Evolutionary conservation across 169 alveolate genomes (phyloP).

Genomic region (Cardiosporidium cionae): DNA sequence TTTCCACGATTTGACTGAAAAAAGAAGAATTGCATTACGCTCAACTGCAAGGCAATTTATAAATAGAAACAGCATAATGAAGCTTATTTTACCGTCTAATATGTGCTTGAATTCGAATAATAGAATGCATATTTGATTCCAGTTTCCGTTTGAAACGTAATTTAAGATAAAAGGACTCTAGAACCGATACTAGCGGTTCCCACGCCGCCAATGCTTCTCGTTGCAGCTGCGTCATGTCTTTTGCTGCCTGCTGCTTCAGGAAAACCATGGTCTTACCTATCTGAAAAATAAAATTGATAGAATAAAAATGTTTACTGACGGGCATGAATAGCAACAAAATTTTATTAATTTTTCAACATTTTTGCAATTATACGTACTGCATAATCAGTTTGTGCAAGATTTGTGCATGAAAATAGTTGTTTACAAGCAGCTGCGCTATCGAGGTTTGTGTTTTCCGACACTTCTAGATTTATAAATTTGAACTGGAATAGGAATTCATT

Average conservation of each 20-base stretch:
- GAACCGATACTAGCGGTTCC: slow-evolving; percentile 68
- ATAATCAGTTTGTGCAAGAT: slow-evolving; percentile 38
- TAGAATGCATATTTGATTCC: slow-evolving; percentile 43
- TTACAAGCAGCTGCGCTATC: slow-evolving; percentile 54
- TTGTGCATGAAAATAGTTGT: slow-evolving; percentile 41
- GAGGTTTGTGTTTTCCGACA: slow-evolving; percentile 51
- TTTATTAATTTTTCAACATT: not conserved
- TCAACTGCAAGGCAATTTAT: not conserved
- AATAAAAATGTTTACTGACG: not conserved
- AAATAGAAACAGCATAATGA: no score
- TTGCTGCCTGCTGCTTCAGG: slow-evolving; percentile 73
- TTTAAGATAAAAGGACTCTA: slow-evolving; percentile 64
- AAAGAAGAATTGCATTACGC: not conserved
- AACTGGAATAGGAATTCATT: slow-evolving; percentile 70
- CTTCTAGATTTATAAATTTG: slow-evolving; percentile 59
- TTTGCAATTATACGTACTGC: not conserved
- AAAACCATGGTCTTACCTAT: slow-evolving; percentile 81
- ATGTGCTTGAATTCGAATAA: slow-evolving; percentile 78
- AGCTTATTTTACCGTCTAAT: slow-evolving; percentile 37
- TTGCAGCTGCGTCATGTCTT: slow-evolving; percentile 66
- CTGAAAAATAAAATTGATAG: slow-evolving; percentile 14
- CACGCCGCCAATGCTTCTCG: slow-evolving; percentile 74
- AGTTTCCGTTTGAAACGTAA: slow-evolving; percentile 41
- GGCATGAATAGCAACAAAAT: not conserved
- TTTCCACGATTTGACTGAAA: no score